Conservation (phyloP, 108 stramenopile genomes). For the Fragilaria radians region DNA sequence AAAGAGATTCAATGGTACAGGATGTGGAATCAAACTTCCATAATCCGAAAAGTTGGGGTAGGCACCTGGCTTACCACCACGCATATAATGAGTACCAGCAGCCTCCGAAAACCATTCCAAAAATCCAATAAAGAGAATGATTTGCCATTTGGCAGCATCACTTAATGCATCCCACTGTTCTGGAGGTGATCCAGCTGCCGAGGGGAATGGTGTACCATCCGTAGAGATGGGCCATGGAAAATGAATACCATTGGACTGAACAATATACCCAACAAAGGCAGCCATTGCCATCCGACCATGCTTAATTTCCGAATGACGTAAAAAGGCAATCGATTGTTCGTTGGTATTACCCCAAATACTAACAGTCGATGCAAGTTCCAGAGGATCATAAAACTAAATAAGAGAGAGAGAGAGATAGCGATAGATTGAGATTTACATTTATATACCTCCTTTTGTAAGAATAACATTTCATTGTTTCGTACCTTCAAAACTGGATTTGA, state of each 20-base stretch:
- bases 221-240: conserved; percentile 45
- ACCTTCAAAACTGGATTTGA: conserved; percentile 72
- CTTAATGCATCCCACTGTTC: conserved; percentile 77
- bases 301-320: conserved; percentile 77
- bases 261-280: conserved; percentile 68
- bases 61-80: conserved; percentile 60
- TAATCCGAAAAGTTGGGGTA: conserved; percentile 57
- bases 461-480: neutral
- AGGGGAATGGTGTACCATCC: conserved; percentile 47
- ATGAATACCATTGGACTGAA: conserved; percentile 68
- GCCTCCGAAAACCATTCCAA: conserved; percentile 71
- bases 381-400: conserved; percentile 62
- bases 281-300: conserved; percentile 68
- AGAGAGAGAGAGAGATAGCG: neutral
- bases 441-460: neutral
- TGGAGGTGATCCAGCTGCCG: conserved; percentile 42
- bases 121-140: conserved; percentile 76
- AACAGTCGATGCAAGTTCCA: conserved; percentile 46
- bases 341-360: conserved; percentile 65
- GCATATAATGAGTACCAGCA: conserved; percentile 68
- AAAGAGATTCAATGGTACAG: conserved; percentile 68
- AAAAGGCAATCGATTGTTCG: conserved; percentile 57
- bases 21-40: conserved; percentile 57
- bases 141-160: conserved; percentile 83
- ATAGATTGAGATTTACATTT: neutral